phyloP scores from a whole-genome alignment of 768 basidiomycete genomes.

The Boletus fagicola region DNA sequence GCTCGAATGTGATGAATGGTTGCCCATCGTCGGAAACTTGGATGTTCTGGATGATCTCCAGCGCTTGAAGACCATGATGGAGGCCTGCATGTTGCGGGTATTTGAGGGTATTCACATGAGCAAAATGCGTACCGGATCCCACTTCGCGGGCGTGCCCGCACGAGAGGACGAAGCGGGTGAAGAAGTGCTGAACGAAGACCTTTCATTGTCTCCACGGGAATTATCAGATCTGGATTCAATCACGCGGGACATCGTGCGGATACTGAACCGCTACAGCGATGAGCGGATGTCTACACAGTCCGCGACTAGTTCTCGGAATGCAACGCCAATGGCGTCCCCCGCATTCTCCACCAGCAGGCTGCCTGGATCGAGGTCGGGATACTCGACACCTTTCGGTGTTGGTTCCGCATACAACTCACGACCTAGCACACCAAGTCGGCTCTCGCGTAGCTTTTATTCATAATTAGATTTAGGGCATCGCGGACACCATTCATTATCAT shows the following conservation, averaged over 20 bases:
- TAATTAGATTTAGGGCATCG: constrained; percentile 13
- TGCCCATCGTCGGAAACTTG: constrained; percentile 75
- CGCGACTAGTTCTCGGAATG: constrained; percentile 60
- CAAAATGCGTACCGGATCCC: constrained; percentile 27
- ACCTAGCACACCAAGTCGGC: constrained; percentile 62
- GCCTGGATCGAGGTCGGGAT: constrained; percentile 52
- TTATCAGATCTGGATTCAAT: constrained; percentile 72
- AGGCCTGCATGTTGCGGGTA: constrained; percentile 82
- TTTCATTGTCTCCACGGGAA: constrained; percentile 64
- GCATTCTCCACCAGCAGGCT: constrained; percentile 38
- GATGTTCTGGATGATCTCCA: constrained; percentile 81
- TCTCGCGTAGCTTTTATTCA: constrained; percentile 40
- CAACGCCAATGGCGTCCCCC: constrained; percentile 61
- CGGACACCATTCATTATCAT: constrained; percentile 7
- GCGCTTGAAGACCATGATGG: constrained; percentile 74
- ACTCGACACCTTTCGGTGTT: constrained; percentile 52
- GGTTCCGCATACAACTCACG: constrained; percentile 52
- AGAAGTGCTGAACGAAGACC: constrained; percentile 41
- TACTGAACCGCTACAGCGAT: constrained; percentile 68
- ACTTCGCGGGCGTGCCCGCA: constrained; percentile 34
- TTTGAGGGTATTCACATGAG: constrained; percentile 76
- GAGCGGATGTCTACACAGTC: constrained; percentile 62
- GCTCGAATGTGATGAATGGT: constrained; percentile 86
- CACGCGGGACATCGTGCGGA: constrained; percentile 69
- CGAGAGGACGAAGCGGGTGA: constrained; percentile 58